phyloP scores from a whole-genome alignment of 2,329 filamentous ascomycete genomes.

The Corynespora cassiicola region DNA sequence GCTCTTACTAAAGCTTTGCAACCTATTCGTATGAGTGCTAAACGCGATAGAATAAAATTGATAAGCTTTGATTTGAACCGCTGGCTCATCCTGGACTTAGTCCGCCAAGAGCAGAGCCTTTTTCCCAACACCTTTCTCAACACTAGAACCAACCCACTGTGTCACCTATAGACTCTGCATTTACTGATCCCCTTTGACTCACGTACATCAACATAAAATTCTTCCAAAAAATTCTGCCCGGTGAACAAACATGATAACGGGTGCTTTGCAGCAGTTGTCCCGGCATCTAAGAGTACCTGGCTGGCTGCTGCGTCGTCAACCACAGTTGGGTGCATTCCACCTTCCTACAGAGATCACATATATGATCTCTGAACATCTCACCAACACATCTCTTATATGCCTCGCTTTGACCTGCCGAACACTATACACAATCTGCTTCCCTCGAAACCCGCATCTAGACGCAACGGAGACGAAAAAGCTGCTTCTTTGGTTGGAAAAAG shows the following conservation, averaged over 20 bases:
- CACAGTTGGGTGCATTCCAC: conserved; percentile 11
- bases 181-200: background rate
- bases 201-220: too few relatives aligned
- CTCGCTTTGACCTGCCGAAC: conserved; percentile 23
- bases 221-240: conserved; percentile 5
- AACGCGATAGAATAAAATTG: too few relatives aligned
- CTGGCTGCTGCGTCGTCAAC: conserved; percentile 5
- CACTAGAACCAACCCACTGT: background rate
- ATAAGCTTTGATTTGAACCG: too few relatives aligned
- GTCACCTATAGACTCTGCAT: background rate
- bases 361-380: conserved; percentile 20
- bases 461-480: conserved; percentile 17
- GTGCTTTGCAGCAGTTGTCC: conserved; percentile 6
- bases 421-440: conserved; percentile 17
- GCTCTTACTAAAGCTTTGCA: too few relatives aligned
- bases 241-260: conserved; percentile 4
- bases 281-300: conserved; percentile 8
- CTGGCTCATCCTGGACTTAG: too few relatives aligned
- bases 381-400: conserved; percentile 8
- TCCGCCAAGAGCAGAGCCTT: too few relatives aligned
- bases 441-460: conserved; percentile 4
- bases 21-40: too few relatives aligned
- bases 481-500: conserved; percentile 21
- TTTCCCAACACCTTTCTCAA: too few relatives aligned
- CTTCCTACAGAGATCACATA: conserved; percentile 23